phyloP scores from a whole-genome alignment of 148 eudicot species.

The Amaranthus hypochondriacus region DNA sequence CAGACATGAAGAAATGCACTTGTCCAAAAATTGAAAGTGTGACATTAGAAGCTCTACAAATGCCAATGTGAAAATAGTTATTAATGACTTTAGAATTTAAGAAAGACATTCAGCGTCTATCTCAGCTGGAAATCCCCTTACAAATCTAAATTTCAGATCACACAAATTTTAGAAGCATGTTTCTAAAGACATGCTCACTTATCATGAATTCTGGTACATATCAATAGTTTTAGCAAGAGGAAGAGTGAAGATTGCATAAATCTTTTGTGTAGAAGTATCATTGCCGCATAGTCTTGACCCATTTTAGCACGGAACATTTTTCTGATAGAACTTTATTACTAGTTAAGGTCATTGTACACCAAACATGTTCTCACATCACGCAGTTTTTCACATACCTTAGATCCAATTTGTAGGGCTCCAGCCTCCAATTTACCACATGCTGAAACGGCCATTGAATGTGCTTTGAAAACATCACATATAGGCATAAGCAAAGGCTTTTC shows the following conservation, averaged over 20 bases:
- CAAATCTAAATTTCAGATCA: neutral
- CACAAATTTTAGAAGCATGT: neutral
- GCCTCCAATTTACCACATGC: conserved; percentile 86
- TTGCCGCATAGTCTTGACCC: neutral
- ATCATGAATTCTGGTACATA: neutral
- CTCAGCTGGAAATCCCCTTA: neutral
- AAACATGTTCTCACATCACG: conserved; percentile 12
- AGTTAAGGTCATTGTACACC: neutral
- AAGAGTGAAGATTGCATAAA: neutral
- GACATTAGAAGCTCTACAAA: no score
- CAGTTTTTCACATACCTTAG: conserved; percentile 45
- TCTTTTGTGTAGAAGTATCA: neutral
- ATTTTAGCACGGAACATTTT: neutral
- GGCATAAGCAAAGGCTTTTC: conserved; percentile 84
- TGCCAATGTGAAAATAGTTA: no score
- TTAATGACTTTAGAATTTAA: neutral
- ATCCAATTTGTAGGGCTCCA: conserved; percentile 81
- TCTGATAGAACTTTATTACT: neutral
- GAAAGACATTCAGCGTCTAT: neutral
- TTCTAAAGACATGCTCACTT: neutral
- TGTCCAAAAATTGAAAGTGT: neutral
- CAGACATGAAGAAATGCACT: no score
- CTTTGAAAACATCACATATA: conserved; percentile 76
- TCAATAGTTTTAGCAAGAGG: neutral
- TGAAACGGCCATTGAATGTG: conserved; percentile 65